A percentile compares a stretch with the other conserved stretches of the same genome.
These are phyloP conservation scores for Aspergillus melleus DNA, from an alignment of 2,329 filamentous ascomycete genomes.

Conservation along the genomic window DNA sequence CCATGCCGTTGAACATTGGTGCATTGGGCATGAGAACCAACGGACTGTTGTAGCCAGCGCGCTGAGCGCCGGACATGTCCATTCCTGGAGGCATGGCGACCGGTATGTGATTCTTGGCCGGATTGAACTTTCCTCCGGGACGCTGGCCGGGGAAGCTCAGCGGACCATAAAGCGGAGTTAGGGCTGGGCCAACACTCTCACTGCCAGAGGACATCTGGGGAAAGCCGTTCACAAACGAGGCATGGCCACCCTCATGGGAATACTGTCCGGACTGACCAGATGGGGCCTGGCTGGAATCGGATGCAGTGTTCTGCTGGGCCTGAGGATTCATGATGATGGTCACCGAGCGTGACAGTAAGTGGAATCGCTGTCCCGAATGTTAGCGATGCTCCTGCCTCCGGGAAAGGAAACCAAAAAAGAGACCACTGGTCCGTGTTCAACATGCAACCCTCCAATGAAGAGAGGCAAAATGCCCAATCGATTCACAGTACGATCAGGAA, in stretches of 20 bases:
- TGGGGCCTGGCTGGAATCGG: conserved; percentile 26
- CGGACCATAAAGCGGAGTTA: conserved; percentile 27
- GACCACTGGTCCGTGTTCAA: background rate
- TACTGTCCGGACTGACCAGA: conserved; percentile 24
- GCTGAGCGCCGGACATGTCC: conserved; percentile 30
- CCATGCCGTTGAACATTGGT: conserved; percentile 30
- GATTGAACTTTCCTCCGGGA: conserved; percentile 26
- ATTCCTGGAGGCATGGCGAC: conserved; percentile 23
- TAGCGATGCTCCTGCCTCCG: background rate
- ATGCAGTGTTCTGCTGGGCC: conserved; percentile 22
- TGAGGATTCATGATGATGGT: conserved; percentile 20
- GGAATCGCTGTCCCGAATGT: background rate
- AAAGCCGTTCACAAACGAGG: conserved; percentile 25
- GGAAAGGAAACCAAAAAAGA: background rate
- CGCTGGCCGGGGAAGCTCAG: conserved; percentile 32
- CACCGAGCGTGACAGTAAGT: background rate
- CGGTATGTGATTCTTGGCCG: conserved; percentile 27
- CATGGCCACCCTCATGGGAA: conserved; percentile 27
- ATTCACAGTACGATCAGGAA: background rate
- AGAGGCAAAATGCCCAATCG: background rate
- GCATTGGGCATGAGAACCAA: conserved; percentile 35
- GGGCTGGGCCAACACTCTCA: conserved; percentile 19
- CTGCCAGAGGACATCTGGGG: conserved; percentile 16
- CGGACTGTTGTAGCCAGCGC: conserved; percentile 29
- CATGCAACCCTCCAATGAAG: background rate